Evolutionary conservation across 2,329 filamentous ascomycete genomes (phyloP), one percentile per base, ranked within the genome.

Genomic region (Rhynchosporium agropyri): DNA sequence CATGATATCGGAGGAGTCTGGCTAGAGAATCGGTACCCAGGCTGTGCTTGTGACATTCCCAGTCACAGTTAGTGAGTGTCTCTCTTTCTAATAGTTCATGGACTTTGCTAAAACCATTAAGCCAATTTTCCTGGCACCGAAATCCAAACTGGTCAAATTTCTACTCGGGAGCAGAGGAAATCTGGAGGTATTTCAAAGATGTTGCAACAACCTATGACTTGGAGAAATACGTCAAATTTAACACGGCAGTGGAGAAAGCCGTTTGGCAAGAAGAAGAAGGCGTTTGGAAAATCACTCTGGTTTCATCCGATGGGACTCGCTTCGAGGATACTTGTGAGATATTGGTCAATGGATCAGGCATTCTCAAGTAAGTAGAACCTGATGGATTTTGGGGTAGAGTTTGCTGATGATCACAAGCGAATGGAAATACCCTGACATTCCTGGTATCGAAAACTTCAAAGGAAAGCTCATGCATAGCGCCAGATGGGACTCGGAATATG

Each of bases 21-120:
- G 80, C 81, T 86, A 36, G 82, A 85, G 66, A 84, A 84, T 71
- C 80, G 79, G 60, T 86, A 83, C 67, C 83, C 81, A 1, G 83
- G 79, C 61, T 77, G 82, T 67, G 77, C 78, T 59, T 85, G 82
- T 69, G 84, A 85, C 70, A 78, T 84, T 40, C 82, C 82, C 9
- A 81, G 42, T 36, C 83, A 86, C 74, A 84, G 82, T 73, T 88
- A 87, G 70, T 84, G 84, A 70, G 85, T 84, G 70, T 82, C 81
- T 5, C 86, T 15, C n/a, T 57, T 81, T 81, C 54, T n/a, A 13
- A 5, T 3, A n/a, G 13, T 43, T 6, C 7, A 10, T 26, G n/a
- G 13, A 3, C 4, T 26, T 36, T 28, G n/a, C 54, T 58, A 36
- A 58, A 15, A 13, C 20, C 12, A 3, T 4, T 2, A 15, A 62